phyloP scores from a whole-genome alignment of 1,284 basidiomycete genomes.

The Polyporus tsugae region DNA sequence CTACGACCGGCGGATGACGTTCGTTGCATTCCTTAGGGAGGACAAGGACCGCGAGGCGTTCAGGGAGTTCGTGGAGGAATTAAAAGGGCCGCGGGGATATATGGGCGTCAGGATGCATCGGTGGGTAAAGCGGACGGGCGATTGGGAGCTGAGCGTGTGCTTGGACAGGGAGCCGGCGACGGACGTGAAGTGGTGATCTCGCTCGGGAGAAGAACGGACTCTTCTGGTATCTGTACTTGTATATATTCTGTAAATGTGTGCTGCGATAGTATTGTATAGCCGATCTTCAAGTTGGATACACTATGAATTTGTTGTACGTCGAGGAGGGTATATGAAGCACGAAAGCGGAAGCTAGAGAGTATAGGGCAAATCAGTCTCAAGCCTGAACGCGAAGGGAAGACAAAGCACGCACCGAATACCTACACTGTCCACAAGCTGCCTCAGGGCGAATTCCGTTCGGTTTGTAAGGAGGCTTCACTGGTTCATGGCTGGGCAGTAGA shows the following conservation, averaged over 20 bases:
- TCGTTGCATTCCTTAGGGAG: slow-evolving; percentile 42
- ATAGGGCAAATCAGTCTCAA: no score
- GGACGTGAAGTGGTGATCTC: slow-evolving; percentile 33
- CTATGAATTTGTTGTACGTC: not conserved
- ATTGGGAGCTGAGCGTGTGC: slow-evolving; percentile 41
- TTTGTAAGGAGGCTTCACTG: no score
- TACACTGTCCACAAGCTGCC: not conserved
- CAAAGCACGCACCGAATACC: not conserved
- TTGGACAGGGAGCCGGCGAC: slow-evolving; percentile 35
- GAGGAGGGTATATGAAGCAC: not conserved
- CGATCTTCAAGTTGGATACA: not conserved
- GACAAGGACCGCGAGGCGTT: slow-evolving; percentile 24
- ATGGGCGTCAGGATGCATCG: slow-evolving; percentile 42
- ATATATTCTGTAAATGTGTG: not conserved
- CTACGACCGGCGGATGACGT: slow-evolving; percentile 50
- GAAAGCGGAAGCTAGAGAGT: not conserved
- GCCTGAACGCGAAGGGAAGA: not conserved
- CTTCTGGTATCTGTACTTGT: not conserved
- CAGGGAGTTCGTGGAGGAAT: slow-evolving; percentile 29
- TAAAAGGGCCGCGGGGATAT: slow-evolving; percentile 28
- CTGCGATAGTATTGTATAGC: not conserved
- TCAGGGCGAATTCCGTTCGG: no score
- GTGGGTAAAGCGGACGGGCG: slow-evolving; percentile 40
- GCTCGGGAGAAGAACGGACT: not conserved
- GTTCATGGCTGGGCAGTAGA: no score